A percentile compares a stretch with the other conserved stretches of the same genome.
Evolutionary conservation across 2,329 filamentous ascomycete genomes (phyloP).

Genomic region (Aspergillus sp.): DNA sequence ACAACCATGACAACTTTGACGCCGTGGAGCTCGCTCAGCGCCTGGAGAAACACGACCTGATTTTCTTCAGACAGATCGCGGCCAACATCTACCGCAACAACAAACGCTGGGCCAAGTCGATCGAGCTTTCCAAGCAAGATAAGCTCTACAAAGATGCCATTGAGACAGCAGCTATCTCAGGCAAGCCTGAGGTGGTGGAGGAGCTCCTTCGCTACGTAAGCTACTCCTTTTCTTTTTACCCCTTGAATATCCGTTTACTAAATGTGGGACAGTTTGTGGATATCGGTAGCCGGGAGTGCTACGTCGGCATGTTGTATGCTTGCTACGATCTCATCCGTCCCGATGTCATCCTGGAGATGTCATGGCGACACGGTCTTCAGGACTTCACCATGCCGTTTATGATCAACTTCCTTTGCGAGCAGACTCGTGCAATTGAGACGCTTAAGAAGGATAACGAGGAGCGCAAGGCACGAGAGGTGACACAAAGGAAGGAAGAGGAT

Average conservation of each 20-base stretch:
- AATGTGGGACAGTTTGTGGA: slow-evolving; percentile 79
- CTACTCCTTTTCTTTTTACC: slow-evolving; percentile 36
- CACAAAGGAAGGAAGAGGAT: slow-evolving; percentile 87
- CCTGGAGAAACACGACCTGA: slow-evolving; percentile 94
- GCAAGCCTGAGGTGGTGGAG: slow-evolving; percentile 90
- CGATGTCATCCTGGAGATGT: slow-evolving; percentile 91
- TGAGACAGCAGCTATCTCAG: slow-evolving; percentile 91
- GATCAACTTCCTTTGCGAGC: slow-evolving; percentile 96
- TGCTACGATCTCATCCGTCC: slow-evolving; percentile 97
- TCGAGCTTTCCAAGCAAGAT: slow-evolving; percentile 96
- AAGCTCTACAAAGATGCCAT: slow-evolving; percentile 99
- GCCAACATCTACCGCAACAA: slow-evolving; percentile 99
- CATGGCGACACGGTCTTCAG: slow-evolving; percentile 90
- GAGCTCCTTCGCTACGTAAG: slow-evolving; percentile 96
- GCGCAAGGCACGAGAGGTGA: slow-evolving; percentile 72
- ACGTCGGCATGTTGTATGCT: slow-evolving; percentile 98
- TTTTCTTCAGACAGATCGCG: slow-evolving; percentile 99
- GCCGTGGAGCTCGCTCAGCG: slow-evolving; percentile 88
- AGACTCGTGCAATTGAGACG: slow-evolving; percentile 79
- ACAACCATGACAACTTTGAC: slow-evolving; percentile 99
- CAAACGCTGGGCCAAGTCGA: slow-evolving; percentile 99
- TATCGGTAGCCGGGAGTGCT: slow-evolving; percentile 98
- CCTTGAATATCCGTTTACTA: slow-evolving; percentile 32
- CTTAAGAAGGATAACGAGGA: slow-evolving; percentile 97
- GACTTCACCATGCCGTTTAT: slow-evolving; percentile 99